Base-by-base conservation (phyloP, 1,139 yeast genomes). In the Pichia kudriavzevii region DNA sequence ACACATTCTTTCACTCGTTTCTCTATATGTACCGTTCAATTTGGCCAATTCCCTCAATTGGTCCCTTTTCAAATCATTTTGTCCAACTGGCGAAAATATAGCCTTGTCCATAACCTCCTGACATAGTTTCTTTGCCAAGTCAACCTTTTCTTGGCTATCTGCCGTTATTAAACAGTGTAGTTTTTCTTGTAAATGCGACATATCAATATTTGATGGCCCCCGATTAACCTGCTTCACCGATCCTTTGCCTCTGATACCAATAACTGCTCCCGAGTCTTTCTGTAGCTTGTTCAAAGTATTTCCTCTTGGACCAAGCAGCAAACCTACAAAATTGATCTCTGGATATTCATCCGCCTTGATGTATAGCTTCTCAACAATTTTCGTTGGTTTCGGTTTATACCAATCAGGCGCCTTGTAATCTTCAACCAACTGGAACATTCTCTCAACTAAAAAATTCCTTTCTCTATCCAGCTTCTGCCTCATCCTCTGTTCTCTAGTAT, bases 191-290 rank as follows among this genome's bases (percentile, higher is more conserved):
- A 73, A 57, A 39, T 74, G 64, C 4, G 69, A 66, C 8, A 67
- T 59, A 41, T 68, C 69, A 18, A 61, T 59, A 40, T 72, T 71
- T 55, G n/a, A n/a, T n/a, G n/a, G n/a, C n/a, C n/a, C n/a, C n/a
- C n/a, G n/a, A n/a, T n/a, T 79, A 81, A 28, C 97, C 97, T 53
- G 85, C 95, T 53, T 91, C 15, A 87, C 94, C 0, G 97, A 87
- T 0, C 99, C 99, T 49, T 81, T 78, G 25, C 97, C 97, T 49
- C 97, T 66, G 26, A 88, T 81, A 2, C 88, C 93, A 42, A 88
- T 78, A 43, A 71, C 72, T 16, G 96, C 95, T 1, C 94, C 94
- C 32, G 93, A 78, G 34, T 79, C 76, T 32, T 75, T 79, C 54
- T 88, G 95, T 59, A 93, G 63, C 48, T 76, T 75, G 43, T 84